Evolutionary conservation across 2,329 filamentous ascomycete genomes (phyloP).

Genomic region (Venturia oleaginea): DNA sequence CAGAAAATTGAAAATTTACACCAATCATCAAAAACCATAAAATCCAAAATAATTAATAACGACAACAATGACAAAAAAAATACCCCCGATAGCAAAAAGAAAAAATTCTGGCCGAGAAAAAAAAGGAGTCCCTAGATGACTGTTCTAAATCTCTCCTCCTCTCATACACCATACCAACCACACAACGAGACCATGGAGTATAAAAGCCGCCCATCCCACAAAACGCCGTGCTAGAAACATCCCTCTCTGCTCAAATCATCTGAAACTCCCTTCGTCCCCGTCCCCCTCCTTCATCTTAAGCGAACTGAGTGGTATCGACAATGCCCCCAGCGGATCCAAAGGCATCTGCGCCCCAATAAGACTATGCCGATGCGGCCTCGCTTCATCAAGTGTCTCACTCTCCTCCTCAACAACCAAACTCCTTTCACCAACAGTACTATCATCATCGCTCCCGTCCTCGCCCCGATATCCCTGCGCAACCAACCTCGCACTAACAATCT

Average conservation of each 20-base stretch:
- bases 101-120: no score
- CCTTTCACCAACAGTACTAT: constrained; percentile 13
- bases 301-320: constrained; percentile 12
- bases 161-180: no score
- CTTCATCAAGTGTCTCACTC: constrained; percentile 26
- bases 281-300: not conserved
- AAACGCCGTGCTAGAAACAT: no score
- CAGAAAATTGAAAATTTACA: no score
- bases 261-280: not conserved
- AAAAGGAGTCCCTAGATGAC: no score
- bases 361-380: constrained; percentile 34
- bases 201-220: no score
- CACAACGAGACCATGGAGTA: no score
- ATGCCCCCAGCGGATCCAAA: constrained; percentile 3
- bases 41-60: no score
- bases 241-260: not conserved
- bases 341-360: constrained; percentile 25
- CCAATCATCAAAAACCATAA: no score
- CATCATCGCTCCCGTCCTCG: constrained; percentile 33
- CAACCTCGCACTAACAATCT: constrained; percentile 39
- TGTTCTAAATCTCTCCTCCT: no score
- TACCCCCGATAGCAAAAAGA: no score
- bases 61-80: no score
- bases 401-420: constrained; percentile 18
- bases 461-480: constrained; percentile 20